phyloP scores from a whole-genome alignment of 2,329 filamentous ascomycete species.

The Claviceps arundinis region DNA sequence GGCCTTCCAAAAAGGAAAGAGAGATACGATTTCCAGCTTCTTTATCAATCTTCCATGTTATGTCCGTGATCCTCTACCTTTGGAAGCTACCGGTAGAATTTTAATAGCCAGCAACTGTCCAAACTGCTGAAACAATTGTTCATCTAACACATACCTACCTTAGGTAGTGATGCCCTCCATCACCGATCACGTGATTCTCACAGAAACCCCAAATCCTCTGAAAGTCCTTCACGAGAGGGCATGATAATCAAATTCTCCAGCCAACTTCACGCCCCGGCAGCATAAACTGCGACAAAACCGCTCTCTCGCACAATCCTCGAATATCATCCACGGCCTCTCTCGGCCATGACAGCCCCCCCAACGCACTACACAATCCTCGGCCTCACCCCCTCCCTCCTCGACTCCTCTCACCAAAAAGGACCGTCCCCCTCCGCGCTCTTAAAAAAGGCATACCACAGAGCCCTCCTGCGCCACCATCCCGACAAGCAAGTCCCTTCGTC shows the following conservation, averaged over 20 bases:
- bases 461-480: conserved; percentile 52
- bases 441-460: conserved; percentile 50
- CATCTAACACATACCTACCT: background rate
- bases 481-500: conserved; percentile 32
- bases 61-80: background rate
- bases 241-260: background rate
- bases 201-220: background rate
- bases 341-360: conserved; percentile 8
- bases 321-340: background rate
- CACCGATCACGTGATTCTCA: background rate
- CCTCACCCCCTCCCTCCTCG: conserved; percentile 35
- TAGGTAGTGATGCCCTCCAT: background rate
- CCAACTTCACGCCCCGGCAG: background rate
- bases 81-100: too few species aligned
- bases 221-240: background rate
- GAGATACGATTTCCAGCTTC: background rate
- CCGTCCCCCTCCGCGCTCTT: conserved; percentile 32
- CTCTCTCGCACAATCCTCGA: background rate
- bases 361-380: conserved; percentile 50
- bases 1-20: background rate
- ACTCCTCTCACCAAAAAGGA: conserved; percentile 14
- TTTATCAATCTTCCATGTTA: background rate
- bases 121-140: background rate
- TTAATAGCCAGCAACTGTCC: too few species aligned
- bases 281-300: too few species aligned